Base-by-base conservation (phyloP, 2,329 filamentous ascomycete species). In the Penicillium olsonii region DNA sequence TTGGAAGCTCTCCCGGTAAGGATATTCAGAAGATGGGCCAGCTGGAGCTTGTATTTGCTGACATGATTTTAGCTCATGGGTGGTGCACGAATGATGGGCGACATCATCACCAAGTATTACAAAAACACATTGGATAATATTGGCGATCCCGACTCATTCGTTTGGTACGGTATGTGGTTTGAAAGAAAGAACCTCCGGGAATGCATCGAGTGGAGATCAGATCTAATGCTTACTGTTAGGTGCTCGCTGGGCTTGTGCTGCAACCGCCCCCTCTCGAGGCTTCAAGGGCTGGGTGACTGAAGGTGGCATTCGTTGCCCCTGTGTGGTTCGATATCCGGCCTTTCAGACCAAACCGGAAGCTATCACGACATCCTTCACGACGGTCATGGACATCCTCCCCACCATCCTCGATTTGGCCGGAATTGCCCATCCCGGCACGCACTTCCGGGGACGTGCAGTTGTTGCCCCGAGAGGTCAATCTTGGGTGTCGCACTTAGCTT, bases 111-210 rank as follows among this genome's bases (percentile, higher is more conserved):
- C 47, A 75, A 71, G 50, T 78, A 77, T 66, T 62, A 78, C 61
- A 67, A 78, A 61, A 78, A 78, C 57, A 63, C 60, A 3, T 64
- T 77, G 15, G 75, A 77, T 9, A 79, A 79, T 43, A 66, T 78
- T 12, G 76, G 76, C 22, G 68, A 70, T 17, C 68, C 66, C 7
- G 68, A 78, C 59, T 72, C 68, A 45, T 78, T 76, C 53, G 72
- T 78, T 47, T 79, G 76, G 76, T 79, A 78, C 45, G 76, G 77
- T 15, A 31, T 20, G 40, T 31, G 31, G 12, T 15, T 20, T 14
- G 14, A 17, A 11, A 24, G 4, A 5, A 20, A 26, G 14, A 11
- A 39, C 2, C 8, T 18, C 17, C 33, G 10, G 4, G 9, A 18
- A 10, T 15, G 8, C 15, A 10, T 7, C 33, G 11, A 6, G 4